Base-by-base conservation (phyloP, 2,329 filamentous ascomycete genomes). In the Diaporthe velutina region DNA sequence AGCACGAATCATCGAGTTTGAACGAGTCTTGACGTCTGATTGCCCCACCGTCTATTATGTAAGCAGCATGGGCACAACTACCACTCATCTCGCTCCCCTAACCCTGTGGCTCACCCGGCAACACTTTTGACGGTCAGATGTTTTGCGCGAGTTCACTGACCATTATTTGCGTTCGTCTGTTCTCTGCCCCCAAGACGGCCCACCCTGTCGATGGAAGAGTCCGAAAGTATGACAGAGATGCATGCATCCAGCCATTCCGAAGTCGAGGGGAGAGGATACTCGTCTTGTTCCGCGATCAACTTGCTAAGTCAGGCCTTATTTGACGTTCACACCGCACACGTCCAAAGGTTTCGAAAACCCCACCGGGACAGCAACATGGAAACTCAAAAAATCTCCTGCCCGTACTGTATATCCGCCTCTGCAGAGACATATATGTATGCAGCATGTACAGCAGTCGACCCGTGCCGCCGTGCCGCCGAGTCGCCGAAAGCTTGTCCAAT, bases 1-100 rank as follows among this genome's bases (percentile, higher is more conserved):
- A 35, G 61, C 58, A 67, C 61, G 61, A 67, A 52, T 67, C 61
- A 67, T 52, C 42, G 13, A 67, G 7, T 12, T 38, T 28, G 42
- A 38, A 35, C 19, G 28, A 54, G 48, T 68, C 64, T 25, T 54
- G 64, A 68, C 64, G 64, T 68, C 64, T 68, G 48, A 10, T 22
- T 38, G 64, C 64, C 48, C 64, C 64, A 68, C 48, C 5, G 12
- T 8, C 1, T 10, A 40, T 68, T 54, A 68, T 30, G 64, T 68
- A 52, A 68, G 33, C 64, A 30, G 8, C 0, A 6, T 1, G 7
- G 8, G 15, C 33, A 48, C 4, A 8, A 3, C 22, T 19, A 10
- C 7, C 7, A 22, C 61, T 30, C 10, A 12, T 17, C 19, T 38
- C 2, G 28, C 30, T 28, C 64, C 64, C 48, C 48, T 38, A 68